These are phyloP conservation scores for Plasmodium vinckei DNA, from an alignment of 169 alveolate species.

Conservation along the genomic window DNA sequence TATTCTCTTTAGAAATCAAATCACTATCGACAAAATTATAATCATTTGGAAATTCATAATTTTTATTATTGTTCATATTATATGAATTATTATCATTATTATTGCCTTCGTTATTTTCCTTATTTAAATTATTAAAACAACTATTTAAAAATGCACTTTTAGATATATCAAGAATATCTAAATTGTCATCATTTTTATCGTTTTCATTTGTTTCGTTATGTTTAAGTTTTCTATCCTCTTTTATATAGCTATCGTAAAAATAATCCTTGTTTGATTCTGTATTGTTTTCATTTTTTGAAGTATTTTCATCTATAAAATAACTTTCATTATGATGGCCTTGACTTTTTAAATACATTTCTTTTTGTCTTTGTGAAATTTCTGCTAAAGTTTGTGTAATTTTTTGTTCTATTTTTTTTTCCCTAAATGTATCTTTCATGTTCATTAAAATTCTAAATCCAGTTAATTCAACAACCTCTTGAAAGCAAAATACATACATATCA, in stretches of 20 bases:
- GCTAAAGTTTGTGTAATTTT: slow-evolving; percentile 56
- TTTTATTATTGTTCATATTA: no score
- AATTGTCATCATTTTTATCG: slow-evolving; percentile 1
- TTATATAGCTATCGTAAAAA: not conserved
- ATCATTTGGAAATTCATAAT: no score
- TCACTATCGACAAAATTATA: not conserved
- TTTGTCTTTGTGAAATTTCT: slow-evolving; percentile 69
- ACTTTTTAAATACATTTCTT: slow-evolving; percentile 42
- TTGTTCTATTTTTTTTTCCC: slow-evolving; percentile 71
- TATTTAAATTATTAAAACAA: slow-evolving; percentile 49
- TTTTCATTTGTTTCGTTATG: not conserved
- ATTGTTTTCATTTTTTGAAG: not conserved
- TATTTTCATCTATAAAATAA: not conserved
- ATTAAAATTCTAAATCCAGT: slow-evolving; percentile 73
- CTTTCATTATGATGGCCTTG: slow-evolving; percentile 10
- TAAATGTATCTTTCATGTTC: slow-evolving; percentile 73
- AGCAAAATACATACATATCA: slow-evolving; percentile 81
- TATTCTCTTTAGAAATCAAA: not conserved
- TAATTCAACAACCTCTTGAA: slow-evolving; percentile 83
- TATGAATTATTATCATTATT: not conserved
- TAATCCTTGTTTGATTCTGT: not conserved
- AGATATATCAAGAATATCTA: slow-evolving; percentile 35
- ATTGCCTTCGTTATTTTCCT: not conserved
- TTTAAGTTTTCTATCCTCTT: not conserved
- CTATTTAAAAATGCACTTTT: slow-evolving; percentile 46